Base-by-base conservation (phyloP, 129 eudicot genomes). In the Glebionis coronaria region DNA sequence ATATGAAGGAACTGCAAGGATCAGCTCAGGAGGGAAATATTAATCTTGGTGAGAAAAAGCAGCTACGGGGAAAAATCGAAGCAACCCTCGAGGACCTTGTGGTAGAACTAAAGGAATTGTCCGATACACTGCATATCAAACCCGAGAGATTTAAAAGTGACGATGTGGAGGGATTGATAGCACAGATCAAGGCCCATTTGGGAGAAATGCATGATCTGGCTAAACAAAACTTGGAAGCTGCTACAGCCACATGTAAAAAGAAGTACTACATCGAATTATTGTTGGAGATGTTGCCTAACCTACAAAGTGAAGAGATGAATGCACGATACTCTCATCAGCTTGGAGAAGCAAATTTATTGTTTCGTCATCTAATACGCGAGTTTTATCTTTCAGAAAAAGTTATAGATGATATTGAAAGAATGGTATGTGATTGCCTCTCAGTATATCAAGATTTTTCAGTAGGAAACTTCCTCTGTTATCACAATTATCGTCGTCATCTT, bases 1-100 rank as follows among this genome's bases (percentile, higher is more conserved):
- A 8, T 35, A 61, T 61, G 66, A 61, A 35, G 13, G 66, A 61
- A 61, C 9, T 61, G 27, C 49, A 61, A 61, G 47, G 13, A 7
- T 61, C 23, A 16, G 5, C 38, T 15, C 27, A 35, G 14, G 13
- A 35, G 25, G 27, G 42, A 40, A 61, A 61, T 61, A 53, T 15
- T 9, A 20, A 15, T 53, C 27, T 53, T 53, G 58, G 18, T 53
- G 58, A 53, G 25, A 61, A 27, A 61, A 38, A 31, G 1, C 49
- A 35, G 66, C 14, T 21, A 2, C 35, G 0, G 0, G 14, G 42
- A 15, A 61, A 61, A 18, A 14, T 11, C 2, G 42, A 61, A 15
- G 49, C 19, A 61, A 25, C 20, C 14, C 2, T 61, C 38, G 6
- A 61, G 14, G 50, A 6, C 42, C 42, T 6, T 35, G 42, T 35